phyloP scores from a whole-genome alignment of 2,329 filamentous ascomycete species.

The Xylaria hypoxylon region DNA sequence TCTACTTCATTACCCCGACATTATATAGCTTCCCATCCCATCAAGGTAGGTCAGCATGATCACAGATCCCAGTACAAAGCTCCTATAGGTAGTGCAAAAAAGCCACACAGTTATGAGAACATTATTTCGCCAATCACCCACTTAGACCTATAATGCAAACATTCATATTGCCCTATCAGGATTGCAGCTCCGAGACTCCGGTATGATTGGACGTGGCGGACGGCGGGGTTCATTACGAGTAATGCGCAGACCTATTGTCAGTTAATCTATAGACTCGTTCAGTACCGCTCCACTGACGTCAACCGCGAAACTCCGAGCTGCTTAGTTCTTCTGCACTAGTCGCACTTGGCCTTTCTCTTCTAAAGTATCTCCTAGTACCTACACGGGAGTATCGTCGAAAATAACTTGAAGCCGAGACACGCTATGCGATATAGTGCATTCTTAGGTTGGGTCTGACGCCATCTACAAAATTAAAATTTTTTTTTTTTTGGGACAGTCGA shows the following conservation, averaged over 20 bases:
- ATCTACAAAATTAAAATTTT: no score
- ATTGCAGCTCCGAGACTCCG: slow-evolving; percentile 21
- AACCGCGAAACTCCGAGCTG: slow-evolving; percentile 32
- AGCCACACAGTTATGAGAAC: slow-evolving; percentile 21
- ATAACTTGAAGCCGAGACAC: no score
- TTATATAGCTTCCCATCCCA: background rate
- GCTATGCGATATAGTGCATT: no score
- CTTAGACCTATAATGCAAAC: background rate
- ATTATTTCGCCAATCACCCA: background rate
- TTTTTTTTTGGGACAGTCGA: no score
- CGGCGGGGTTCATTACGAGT: no score
- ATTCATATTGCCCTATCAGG: slow-evolving; percentile 5
- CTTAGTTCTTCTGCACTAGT: background rate
- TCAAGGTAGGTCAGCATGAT: background rate
- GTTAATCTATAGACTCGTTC: no score
- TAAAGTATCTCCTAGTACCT: no score
- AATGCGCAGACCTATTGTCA: no score
- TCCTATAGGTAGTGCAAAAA: background rate
- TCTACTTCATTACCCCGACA: background rate
- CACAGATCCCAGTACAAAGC: background rate
- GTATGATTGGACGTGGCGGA: no score
- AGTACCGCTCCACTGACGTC: slow-evolving; percentile 27
- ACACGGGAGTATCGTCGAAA: no score
- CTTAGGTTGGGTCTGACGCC: no score
- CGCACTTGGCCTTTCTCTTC: no score